phyloP scores from a whole-genome alignment of 78 protist genomes.

The Bodo saltans region DNA sequence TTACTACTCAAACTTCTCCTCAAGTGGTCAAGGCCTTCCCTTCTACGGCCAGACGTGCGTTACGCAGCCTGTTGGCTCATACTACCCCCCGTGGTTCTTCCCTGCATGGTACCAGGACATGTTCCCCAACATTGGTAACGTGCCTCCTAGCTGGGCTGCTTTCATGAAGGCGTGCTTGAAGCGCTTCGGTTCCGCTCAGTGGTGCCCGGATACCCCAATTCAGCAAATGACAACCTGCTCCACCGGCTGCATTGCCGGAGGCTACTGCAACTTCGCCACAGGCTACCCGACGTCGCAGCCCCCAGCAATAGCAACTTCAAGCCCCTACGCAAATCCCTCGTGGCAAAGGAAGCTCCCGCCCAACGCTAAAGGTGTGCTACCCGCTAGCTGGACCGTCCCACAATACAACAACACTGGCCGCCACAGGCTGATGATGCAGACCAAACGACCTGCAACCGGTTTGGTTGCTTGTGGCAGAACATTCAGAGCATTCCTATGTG shows the following conservation, averaged over 20 bases:
- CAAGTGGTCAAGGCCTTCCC: background rate
- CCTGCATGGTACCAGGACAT: background rate
- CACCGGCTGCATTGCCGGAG: background rate
- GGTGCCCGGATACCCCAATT: background rate
- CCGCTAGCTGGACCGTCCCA: background rate
- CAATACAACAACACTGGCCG: background rate
- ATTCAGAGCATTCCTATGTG: background rate
- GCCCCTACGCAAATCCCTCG: background rate
- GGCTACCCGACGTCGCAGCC: slow-evolving; percentile 1
- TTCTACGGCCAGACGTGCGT: background rate
- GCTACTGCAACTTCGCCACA: background rate
- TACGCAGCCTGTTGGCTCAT: background rate
- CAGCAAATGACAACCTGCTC: background rate
- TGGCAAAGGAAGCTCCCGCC: background rate
- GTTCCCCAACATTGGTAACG: background rate
- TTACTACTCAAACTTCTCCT: background rate
- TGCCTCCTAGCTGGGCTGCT: background rate
- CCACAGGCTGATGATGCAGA: background rate
- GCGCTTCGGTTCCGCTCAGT: background rate
- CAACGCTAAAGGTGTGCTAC: background rate
- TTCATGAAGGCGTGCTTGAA: background rate
- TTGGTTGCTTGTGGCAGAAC: background rate
- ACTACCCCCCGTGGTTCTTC: background rate
- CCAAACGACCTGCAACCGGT: background rate
- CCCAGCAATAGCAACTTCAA: background rate